phyloP scores from a whole-genome alignment of 2,329 filamentous ascomycete species.

The Diaporthe batatas region DNA sequence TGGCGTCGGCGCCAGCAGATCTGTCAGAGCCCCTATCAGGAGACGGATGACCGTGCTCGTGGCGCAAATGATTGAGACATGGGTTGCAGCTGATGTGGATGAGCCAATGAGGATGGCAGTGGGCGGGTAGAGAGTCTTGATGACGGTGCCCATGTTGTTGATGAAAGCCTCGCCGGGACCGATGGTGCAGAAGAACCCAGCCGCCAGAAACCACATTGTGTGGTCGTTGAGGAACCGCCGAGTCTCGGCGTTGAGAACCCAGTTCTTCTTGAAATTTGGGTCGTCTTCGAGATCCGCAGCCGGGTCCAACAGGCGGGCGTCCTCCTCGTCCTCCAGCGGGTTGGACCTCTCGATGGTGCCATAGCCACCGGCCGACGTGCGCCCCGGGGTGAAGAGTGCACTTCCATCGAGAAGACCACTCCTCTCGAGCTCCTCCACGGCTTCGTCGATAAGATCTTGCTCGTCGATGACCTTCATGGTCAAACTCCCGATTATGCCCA shows the following conservation, averaged over 20 bases:
- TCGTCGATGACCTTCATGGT: constrained; percentile 85
- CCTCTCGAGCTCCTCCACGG: constrained; percentile 89
- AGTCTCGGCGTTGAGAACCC: constrained; percentile 93
- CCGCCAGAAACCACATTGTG: constrained; percentile 96
- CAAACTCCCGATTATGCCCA: constrained; percentile 81
- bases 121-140: constrained; percentile 83
- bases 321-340: constrained; percentile 57
- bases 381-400: constrained; percentile 74
- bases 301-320: constrained; percentile 56
- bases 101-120: constrained; percentile 55
- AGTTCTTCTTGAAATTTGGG: constrained; percentile 81
- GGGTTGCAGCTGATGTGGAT: constrained; percentile 79
- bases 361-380: constrained; percentile 60
- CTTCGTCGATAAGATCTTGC: constrained; percentile 88
- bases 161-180: constrained; percentile 98
- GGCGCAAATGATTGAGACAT: constrained; percentile 92
- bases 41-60: constrained; percentile 92
- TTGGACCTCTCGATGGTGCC: constrained; percentile 66
- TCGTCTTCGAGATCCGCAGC: constrained; percentile 57
- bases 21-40: constrained; percentile 89
- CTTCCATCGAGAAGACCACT: constrained; percentile 85
- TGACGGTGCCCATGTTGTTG: constrained; percentile 95
- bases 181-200: constrained; percentile 92
- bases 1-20: constrained; percentile 81
- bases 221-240: constrained; percentile 84